phyloP scores from a whole-genome alignment of 2,329 filamentous ascomycete species.

The Capronia coronata region DNA sequence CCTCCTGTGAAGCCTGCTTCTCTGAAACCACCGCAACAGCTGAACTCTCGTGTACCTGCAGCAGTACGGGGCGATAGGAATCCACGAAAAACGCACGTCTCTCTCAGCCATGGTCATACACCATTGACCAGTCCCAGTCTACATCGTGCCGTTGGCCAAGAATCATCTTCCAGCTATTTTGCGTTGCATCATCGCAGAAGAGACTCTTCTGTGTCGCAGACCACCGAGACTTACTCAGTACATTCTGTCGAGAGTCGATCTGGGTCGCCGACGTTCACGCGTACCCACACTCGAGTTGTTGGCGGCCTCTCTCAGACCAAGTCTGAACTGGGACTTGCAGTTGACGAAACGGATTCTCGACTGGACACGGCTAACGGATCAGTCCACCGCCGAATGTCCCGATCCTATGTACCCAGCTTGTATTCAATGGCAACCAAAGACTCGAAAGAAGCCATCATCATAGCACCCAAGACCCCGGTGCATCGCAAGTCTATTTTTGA shows the following conservation, averaged over 20 bases:
- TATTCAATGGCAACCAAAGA: conserved; percentile 42
- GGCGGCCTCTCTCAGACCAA: conserved; percentile 40
- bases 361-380: conserved; percentile 24
- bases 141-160: conserved; percentile 9
- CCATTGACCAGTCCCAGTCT: conserved; percentile 23
- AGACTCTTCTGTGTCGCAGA: conserved; percentile 38
- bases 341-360: conserved; percentile 31
- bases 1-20: conserved; percentile 10
- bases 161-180: conserved; percentile 31
- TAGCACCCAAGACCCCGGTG: conserved; percentile 35
- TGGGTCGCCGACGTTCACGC: conserved; percentile 36
- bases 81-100: conserved; percentile 10
- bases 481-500: conserved; percentile 42
- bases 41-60: conserved; percentile 11
- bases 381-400: conserved; percentile 32
- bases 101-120: conserved; percentile 18
- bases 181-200: conserved; percentile 36
- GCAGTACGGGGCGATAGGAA: conserved; percentile 13
- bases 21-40: conserved; percentile 5
- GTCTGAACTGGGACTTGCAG: conserved; percentile 37
- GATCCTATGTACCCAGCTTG: conserved; percentile 40
- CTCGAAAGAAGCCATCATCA: conserved; percentile 40
- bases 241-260: conserved; percentile 34
- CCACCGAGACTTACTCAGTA: conserved; percentile 38
- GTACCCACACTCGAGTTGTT: conserved; percentile 39